Base-by-base conservation (phyloP, 805 yeast species). In the Naumovozyma castellii region DNA sequence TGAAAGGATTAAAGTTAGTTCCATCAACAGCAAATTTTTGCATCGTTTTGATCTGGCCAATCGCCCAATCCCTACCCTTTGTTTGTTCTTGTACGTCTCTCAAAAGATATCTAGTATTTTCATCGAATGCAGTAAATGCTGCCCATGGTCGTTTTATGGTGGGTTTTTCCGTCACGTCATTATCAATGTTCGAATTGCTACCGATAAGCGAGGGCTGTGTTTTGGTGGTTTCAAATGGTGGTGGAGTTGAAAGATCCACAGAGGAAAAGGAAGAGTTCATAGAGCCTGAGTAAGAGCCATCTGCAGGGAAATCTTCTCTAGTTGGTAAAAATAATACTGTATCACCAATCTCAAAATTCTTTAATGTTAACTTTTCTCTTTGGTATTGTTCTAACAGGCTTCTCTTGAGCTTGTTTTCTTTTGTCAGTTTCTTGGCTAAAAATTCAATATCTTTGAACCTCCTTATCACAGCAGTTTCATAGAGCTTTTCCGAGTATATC, bases 391-490 rank as follows among this genome's bases (percentile, higher is more conserved):
- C 54, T 9, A 73, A 43, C n/a, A 47, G 34, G 8, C 32, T 41
- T 17, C 47, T 50, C 36, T 54, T 58, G 19, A 50, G 54, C 35
- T 64, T 62, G 17, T 72, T 49, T 45, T 75, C 81, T 53, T 80
- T 80, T 42, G 88, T 84, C 43, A 84, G 69, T 53, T 77, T 83
- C 52, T 92, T 79, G 2, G 97, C 97, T 50, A 88, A 69, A 4
- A 80, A 75, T 57, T 92, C 97, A 37, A 90, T 94, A 54, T 90
- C 97, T 40, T 73, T 76, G 52, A 92, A 88, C 43, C 98, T 67
- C 54, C 81, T 78, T 30, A 78, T 71, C 2, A 87, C 74, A 12
- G 75, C 65, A 12, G 63, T 57, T 29, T 66, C 63, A 36, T 59
- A 65, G 8, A 63, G 35, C 36, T 56, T 45, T 28, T 43, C 35